Conservation (phyloP, 2,329 filamentous ascomycete genomes). For the Plectosphaerella sp. region DNA sequence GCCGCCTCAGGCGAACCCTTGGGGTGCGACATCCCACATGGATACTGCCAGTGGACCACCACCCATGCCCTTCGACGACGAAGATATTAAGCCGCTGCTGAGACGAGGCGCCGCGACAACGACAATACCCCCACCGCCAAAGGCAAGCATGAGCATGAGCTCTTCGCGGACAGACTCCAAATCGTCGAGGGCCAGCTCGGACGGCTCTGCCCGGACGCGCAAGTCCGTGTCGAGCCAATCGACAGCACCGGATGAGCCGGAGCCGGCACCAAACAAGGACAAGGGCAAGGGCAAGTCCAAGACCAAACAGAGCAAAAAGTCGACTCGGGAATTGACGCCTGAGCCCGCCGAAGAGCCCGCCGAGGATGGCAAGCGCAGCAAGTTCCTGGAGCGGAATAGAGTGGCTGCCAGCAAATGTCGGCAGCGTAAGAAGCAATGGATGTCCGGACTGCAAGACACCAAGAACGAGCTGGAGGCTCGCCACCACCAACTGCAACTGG, state of each 20-base stretch:
- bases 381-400: slow-evolving; percentile 66
- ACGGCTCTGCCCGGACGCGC: slow-evolving; percentile 1
- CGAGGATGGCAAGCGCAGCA: slow-evolving; percentile 39
- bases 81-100: no score
- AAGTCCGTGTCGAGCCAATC: slow-evolving; percentile 9
- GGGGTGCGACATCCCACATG: no score
- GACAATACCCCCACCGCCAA: no score
- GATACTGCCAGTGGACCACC: no score
- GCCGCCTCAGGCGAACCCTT: no score
- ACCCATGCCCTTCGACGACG: no score
- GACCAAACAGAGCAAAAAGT: background rate
- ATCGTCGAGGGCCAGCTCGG: background rate
- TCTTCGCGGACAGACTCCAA: no score
- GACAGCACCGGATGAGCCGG: slow-evolving; percentile 10
- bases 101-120: no score
- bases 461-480: slow-evolving; percentile 38
- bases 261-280: slow-evolving; percentile 15
- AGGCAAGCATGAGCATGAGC: no score
- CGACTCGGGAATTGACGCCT: slow-evolving; percentile 1
- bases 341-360: slow-evolving; percentile 16
- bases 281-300: slow-evolving; percentile 12
- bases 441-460: slow-evolving; percentile 42
- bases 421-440: slow-evolving; percentile 58
- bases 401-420: slow-evolving; percentile 71
- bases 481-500: slow-evolving; percentile 36